A percentile compares a stretch with the other conserved stretches of the same genome.
Conservation (phyloP, 257 asterid species). For the Paulownia fortunei region DNA sequence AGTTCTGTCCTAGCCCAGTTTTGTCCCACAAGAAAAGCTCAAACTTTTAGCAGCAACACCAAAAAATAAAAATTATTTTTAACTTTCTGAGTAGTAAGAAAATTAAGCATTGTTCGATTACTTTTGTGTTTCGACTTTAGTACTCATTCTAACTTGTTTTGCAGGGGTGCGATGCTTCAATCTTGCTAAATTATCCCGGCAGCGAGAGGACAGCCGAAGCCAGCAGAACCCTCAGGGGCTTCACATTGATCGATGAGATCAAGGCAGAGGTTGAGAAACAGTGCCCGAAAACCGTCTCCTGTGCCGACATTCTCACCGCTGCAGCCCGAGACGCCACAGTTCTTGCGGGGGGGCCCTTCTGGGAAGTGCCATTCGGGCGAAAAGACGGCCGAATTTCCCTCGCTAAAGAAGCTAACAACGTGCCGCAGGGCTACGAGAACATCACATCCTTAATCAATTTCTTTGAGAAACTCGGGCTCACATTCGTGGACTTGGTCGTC, state of each 20-base stretch:
- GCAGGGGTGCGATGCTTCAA: constrained; percentile 90
- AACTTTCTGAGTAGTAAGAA: too few relatives aligned
- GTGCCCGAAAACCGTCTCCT: constrained; percentile 78
- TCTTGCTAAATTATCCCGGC: constrained; percentile 60
- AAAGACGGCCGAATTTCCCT: constrained; percentile 76
- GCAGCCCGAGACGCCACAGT: constrained; percentile 80
- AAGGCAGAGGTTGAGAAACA: constrained; percentile 63
- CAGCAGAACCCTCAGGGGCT: constrained; percentile 74
- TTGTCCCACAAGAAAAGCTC: too few relatives aligned
- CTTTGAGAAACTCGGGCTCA: constrained; percentile 72
- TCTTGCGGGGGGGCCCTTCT: constrained; percentile 76
- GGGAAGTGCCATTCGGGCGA: constrained; percentile 87
- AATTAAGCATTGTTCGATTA: too few relatives aligned
- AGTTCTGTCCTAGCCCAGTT: not conserved
- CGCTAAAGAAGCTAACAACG: constrained; percentile 60
- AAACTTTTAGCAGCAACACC: too few relatives aligned
- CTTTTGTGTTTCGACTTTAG: not conserved
- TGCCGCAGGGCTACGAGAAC: constrained; percentile 75
- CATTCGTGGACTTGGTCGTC: constrained; percentile 70
- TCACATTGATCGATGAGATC: constrained; percentile 63
- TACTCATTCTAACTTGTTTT: not conserved
- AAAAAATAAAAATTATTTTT: too few relatives aligned
- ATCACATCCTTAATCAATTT: constrained; percentile 54
- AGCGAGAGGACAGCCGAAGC: constrained; percentile 63
- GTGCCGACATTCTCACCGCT: constrained; percentile 80